Percentiles rank a stretch among this genome's conserved stretches.
Evolutionary conservation across 805 yeast species (phyloP).

Genomic region (Kuraishia capsulata): DNA sequence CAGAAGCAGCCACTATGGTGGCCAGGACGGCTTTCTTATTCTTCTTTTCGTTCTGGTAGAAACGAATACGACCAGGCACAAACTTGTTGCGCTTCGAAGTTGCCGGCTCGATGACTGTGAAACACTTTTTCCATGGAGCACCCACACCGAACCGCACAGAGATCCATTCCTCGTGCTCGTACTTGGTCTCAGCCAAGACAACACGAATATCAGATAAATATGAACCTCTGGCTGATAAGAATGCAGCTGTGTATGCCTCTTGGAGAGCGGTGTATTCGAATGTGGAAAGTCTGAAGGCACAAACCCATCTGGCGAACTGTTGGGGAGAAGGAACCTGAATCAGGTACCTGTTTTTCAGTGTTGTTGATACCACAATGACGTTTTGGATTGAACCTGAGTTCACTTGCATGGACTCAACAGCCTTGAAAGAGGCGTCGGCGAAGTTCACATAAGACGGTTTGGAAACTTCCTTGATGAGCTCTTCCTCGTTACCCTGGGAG

Average conservation of each 20-base stretch:
- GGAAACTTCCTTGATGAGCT: slow-evolving; percentile 46
- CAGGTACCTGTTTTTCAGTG: slow-evolving; percentile 79
- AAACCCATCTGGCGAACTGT: slow-evolving; percentile 66
- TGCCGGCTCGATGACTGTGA: slow-evolving; percentile 78
- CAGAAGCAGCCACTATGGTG: slow-evolving; percentile 54
- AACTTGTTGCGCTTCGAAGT: slow-evolving; percentile 34
- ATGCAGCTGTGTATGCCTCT: slow-evolving; percentile 94
- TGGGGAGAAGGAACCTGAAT: slow-evolving; percentile 65
- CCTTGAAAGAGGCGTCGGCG: slow-evolving; percentile 80
- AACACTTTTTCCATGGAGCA: slow-evolving; percentile 95
- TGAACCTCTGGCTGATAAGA: slow-evolving; percentile 86
- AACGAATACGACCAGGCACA: slow-evolving; percentile 60
- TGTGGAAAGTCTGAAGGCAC: slow-evolving; percentile 71
- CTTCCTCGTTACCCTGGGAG: slow-evolving; percentile 35
- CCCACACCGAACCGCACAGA: slow-evolving; percentile 93
- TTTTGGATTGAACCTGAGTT: slow-evolving; percentile 61
- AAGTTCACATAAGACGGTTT: slow-evolving; percentile 86
- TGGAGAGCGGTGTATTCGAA: slow-evolving; percentile 80
- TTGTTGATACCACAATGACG: slow-evolving; percentile 84
- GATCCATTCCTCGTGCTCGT: slow-evolving; percentile 89
- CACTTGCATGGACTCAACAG: slow-evolving; percentile 56
- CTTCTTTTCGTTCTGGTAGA: slow-evolving; percentile 75
- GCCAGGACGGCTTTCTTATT: slow-evolving; percentile 75
- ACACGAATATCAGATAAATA: slow-evolving; percentile 80
- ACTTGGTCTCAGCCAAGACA: slow-evolving; percentile 75